phyloP scores from a whole-genome alignment of 495 filamentous ascomycete species.

The Rusavskia elegans region DNA sequence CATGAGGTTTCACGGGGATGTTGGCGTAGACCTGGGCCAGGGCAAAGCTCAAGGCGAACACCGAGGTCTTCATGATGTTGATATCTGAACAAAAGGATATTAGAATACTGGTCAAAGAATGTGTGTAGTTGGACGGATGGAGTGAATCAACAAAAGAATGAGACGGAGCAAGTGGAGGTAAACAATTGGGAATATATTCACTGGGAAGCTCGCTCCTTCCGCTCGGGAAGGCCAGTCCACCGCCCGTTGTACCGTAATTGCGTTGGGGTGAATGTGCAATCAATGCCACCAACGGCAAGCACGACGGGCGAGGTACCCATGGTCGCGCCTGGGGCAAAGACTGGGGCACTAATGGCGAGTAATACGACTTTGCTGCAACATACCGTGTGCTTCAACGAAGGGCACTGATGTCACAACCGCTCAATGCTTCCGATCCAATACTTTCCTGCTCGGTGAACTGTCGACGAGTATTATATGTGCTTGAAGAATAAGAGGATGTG shows the following conservation, averaged over 20 bases:
- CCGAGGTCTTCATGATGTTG: not conserved
- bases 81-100: not conserved
- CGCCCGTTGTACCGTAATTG: not conserved
- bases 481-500: not conserved
- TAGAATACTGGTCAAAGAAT: not conserved
- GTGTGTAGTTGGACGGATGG: not conserved
- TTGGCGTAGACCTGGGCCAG: slow-evolving; percentile 3
- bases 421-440: not conserved
- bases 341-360: not conserved
- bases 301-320: not conserved
- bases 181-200: not conserved
- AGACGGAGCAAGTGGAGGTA: not conserved
- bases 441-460: too few relatives aligned
- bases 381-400: not conserved
- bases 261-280: not conserved
- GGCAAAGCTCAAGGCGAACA: not conserved
- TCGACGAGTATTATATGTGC: not conserved
- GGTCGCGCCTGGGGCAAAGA: not conserved
- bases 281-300: not conserved
- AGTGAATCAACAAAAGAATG: not conserved
- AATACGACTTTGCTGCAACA: not conserved
- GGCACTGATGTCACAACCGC: not conserved
- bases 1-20: not conserved
- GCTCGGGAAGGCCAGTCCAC: not conserved
- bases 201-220: not conserved